Evolutionary conservation across 2,329 filamentous ascomycete species (phyloP), one percentile per base, ranked within the genome.

Genomic region (Aspergillus jensenii): DNA sequence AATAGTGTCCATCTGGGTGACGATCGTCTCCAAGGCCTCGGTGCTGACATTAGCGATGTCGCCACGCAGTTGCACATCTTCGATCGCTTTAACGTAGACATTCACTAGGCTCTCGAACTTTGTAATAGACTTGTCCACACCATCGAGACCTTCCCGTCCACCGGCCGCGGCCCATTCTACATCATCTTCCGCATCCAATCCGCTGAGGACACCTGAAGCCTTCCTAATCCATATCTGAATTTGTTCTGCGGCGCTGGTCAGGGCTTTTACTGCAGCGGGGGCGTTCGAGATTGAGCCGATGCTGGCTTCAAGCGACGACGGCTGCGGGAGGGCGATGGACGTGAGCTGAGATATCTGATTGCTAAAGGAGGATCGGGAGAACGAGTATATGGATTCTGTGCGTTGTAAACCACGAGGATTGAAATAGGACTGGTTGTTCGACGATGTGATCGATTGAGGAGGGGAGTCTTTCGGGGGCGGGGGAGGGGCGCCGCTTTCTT

Each of bases 131-230:
- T 79, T 79, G 62, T 88, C 84, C 3, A 87, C 84, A 55, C 86
- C 84, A 12, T 78, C 78, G 37, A 81, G 62, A 8, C 78, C 78
- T 59, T 81, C 75, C 60, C 79, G 71, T 31, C 95, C 95, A 52
- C 91, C 95, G 2, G 93, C 93, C 2, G 95, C 85, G 8, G 86
- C 93, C 95, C 95, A 99, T 74, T 98, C 93, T 15, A 98, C 92
- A 71, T 99, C 95, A 73, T 98, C 95, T 62, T 98, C 93, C 53
- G 93, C 92, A 72, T 98, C 92, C 43, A 99, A 80, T 5, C 93
- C 93, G 55, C 85, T 85, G 53, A 99, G 87, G 33, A 98, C 93
- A 67, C 96, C 91, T 0, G 89, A 89, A 0, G 93, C 93, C 74
- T 97, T 97, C 62, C 85, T 84, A 70, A 97, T 96, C 95, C 95